Base-by-base conservation (phyloP, 1,139 yeast species). In the Pichia sp. region DNA sequence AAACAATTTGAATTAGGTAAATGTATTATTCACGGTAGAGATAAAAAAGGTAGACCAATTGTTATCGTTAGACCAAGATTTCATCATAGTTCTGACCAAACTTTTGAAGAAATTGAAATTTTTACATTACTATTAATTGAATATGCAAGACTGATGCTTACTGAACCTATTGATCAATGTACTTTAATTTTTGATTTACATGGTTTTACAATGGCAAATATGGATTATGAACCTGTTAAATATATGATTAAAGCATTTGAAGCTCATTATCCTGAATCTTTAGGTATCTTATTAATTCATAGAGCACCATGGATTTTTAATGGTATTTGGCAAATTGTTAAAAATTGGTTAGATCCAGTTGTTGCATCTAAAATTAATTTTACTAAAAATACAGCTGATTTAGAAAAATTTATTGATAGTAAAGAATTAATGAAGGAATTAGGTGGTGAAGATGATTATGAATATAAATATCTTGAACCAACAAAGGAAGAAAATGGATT, bases 241-340 rank as follows among this genome's bases (percentile, higher is more conserved):
- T 86, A 82, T 62, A 72, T 87, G 63, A 77, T 84, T 46, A 70
- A 74, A 42, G 77, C 85, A 47, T 84, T 87, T 57, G 95, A 87
- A 64, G 87, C 87, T 1, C 88, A 85, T 59, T 87, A 85, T 59
- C 96, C 96, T 1, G 96, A 87, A 61, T 78, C 82, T 38, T 69
- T 87, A 37, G 93, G 93, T 15, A 74, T 74, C 41, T 63, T 87
- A 40, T 69, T 84, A 55, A 78, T 87, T 48, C 94, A 87, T 64
- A 82, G 82, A 52, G 95, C 95, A 0, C 96, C 96, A 6, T 84
- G 95, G 93, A 72, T 87, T 35, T 87, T 87, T 66, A 74, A 80
- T 47, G 85, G 93, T 25, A 81, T 86, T 49, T 87, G 95, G 95
- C 79, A 78, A 48, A 72, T 86, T 51, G 78, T 87, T 54, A 85